A percentile compares a stretch with the other conserved stretches of the same genome.
Evolutionary conservation across 306 rosid genomes (phyloP).

Genomic region (Fragaria ananassa): DNA sequence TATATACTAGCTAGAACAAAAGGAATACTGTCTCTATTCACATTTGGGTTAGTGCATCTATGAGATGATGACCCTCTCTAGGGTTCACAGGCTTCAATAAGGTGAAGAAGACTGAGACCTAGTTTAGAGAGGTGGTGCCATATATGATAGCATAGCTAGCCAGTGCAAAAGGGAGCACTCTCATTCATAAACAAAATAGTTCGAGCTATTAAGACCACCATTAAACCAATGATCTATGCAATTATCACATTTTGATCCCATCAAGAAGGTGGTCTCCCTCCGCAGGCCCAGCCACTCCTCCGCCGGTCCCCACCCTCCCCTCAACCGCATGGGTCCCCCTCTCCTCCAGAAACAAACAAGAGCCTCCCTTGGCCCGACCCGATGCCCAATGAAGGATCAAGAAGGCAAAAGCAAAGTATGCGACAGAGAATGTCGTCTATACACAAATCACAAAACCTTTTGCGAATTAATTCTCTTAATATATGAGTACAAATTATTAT

Average conservation of each 20-base stretch:
- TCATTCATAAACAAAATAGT: slow-evolving; percentile 10
- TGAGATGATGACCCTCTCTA: neutral
- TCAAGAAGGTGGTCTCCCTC: slow-evolving; percentile 25
- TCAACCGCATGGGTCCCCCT: slow-evolving; percentile 10
- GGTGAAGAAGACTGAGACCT: neutral
- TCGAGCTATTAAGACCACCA: neutral
- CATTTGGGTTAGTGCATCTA: slow-evolving; percentile 10
- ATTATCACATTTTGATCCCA: slow-evolving; percentile 6
- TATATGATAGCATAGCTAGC: neutral
- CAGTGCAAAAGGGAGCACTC: no score
- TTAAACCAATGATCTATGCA: slow-evolving; percentile 17
- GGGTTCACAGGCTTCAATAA: slow-evolving; percentile 10
- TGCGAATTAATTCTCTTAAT: neutral
- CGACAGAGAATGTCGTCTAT: slow-evolving; percentile 4
- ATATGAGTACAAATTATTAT: neutral
- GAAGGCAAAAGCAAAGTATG: neutral
- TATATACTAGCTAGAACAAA: neutral
- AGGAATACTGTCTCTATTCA: slow-evolving; percentile 1
- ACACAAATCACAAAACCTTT: neutral
- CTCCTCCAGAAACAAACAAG: slow-evolving; percentile 11
- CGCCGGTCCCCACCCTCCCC: neutral
- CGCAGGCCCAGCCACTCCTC: slow-evolving; percentile 7
- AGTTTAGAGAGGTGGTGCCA: slow-evolving; percentile 14
- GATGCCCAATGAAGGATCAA: neutral
- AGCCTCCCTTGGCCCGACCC: neutral